Conservation (phyloP, 805 yeast species). For the Cyberlindnera sargentensis region DNA sequence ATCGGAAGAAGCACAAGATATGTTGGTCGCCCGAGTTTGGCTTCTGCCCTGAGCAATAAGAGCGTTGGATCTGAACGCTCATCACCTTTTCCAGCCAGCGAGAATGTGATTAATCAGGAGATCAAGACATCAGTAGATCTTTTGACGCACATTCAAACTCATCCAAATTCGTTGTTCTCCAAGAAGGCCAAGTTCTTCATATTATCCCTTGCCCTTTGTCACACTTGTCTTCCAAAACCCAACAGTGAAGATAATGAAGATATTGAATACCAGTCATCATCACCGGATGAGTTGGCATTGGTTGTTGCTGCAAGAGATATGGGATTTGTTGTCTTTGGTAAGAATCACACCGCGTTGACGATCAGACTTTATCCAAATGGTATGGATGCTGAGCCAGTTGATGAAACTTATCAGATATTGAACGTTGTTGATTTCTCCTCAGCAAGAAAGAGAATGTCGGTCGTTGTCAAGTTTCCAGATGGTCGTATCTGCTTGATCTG, state of each 20-base stretch:
- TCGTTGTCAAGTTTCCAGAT: slow-evolving; percentile 73
- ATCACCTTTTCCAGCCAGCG: background rate
- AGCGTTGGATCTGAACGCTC: background rate
- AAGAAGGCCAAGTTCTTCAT: slow-evolving; percentile 73
- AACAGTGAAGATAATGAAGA: slow-evolving; percentile 31
- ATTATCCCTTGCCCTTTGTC: slow-evolving; percentile 79
- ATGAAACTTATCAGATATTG: slow-evolving; percentile 66
- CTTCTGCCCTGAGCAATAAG: slow-evolving; percentile 29
- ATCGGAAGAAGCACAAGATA: slow-evolving; percentile 34
- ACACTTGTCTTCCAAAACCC: slow-evolving; percentile 76
- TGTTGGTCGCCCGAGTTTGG: slow-evolving; percentile 54
- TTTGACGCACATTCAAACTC: slow-evolving; percentile 57
- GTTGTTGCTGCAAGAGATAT: slow-evolving; percentile 93
- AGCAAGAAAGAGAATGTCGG: slow-evolving; percentile 88
- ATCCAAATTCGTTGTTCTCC: slow-evolving; percentile 67
- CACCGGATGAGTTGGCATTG: slow-evolving; percentile 94
- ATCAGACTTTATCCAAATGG: slow-evolving; percentile 83
- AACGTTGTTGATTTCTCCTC: slow-evolving; percentile 85
- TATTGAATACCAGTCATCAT: slow-evolving; percentile 83
- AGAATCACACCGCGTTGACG: slow-evolving; percentile 51
- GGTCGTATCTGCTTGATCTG: slow-evolving; percentile 69
- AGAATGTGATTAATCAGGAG: background rate
- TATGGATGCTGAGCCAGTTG: slow-evolving; percentile 52
- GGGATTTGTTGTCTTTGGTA: slow-evolving; percentile 79
- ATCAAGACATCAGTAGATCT: slow-evolving; percentile 57